Evolutionary conservation across 768 basidiomycete species (phyloP), one percentile per base, ranked within the genome.

Genomic region (Lactarius hatsudake): DNA sequence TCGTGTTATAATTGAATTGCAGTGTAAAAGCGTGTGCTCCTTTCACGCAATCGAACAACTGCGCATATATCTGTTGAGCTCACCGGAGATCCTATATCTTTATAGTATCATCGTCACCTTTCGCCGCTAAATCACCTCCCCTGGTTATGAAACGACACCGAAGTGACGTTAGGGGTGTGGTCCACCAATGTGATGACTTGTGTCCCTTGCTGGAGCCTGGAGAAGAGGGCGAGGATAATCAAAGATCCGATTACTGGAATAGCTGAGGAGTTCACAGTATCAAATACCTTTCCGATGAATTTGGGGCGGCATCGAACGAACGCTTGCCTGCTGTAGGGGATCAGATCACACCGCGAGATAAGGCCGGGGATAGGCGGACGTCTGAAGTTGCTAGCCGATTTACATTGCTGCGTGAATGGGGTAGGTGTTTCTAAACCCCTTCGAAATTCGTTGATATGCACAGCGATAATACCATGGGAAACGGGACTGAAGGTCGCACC

Each of bases 1-100:
- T 87, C 88, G 78, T 98, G 73, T 95, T 93, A 74, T 98, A 99
- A 68, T 92, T 95, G 69, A 98, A 68, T 91, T 95, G 70, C 95
- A 85, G 76, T 97, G 95, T 12, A 94, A 40, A 38, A 82, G 70
- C 90, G 88, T 20, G 87, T 85, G 71, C 81, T 91, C 75, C 86
- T 89, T 68, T 58, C 45, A 61, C 23, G 34, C 38, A 58, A 51
- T 32, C n/a, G 61, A 57, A 43, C 17, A 38, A 54, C 18, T 26
- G 51, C 30, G 36, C 15, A 56, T 7, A 26, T 13, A 38, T 66
- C 20, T 26, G 66, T 34, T 38, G 30, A 42, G 77, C 84, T 71
- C 72, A 94, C 96, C 94, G 86, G 69, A 97, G 89, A 82, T 98
- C 96, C 97, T 97, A 98, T 72, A 98, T 97, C 78, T 94, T 94